Base-by-base conservation (phyloP, 1,284 basidiomycete species). In the Rhodotorula sp. region DNA sequence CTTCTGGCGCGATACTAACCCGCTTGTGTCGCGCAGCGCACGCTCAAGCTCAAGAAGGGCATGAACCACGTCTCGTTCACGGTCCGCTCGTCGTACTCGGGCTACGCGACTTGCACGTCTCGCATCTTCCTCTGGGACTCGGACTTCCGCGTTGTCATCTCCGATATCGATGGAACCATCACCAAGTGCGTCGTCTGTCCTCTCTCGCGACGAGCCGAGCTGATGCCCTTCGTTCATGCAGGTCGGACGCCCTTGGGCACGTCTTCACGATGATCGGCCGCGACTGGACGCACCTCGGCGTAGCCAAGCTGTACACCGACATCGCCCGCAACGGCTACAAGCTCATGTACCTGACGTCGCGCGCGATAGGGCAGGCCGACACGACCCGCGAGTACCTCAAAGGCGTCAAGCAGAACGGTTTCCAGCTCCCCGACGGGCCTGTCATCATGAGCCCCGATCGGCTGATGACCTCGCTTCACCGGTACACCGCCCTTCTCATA, bases 401-500 rank as follows among this genome's bases (percentile, higher is more conserved):
- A 81, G 91, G 92, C 17, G 94, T 99, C 82, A 91, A 91, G 79
- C 97, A 99, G 84, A 92, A 96, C 77, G 89, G 94, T 74, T 97
- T 97, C 80, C 90, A 94, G 80, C 85, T 99, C 44, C 97, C 97
- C 0, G 94, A 98, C 79, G 97, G 97, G 0, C 97, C 97, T 8
- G 97, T 99, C 62, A 95, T 99, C 81, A 98, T 99, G 97, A 95
- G 92, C 79, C 97, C 97, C 0, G 97, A 99, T 81, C 87, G 97
- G 25, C 81, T 99, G 67, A 95, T 99, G 86, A 91, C 94, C 5
- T 94, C 92, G 46, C 82, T 99, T 61, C 97, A 99, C 82, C 89
- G 96, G 91, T 92, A 78, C 77, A 87, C 81, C 29, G 77, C 55
- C 77, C 69, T 44, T 9, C 27, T 34, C n/a, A 6, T 37, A 3